phyloP scores from a whole-genome alignment of 2,329 filamentous ascomycete species.

The Monilinia vaccinii-corymbosi region DNA sequence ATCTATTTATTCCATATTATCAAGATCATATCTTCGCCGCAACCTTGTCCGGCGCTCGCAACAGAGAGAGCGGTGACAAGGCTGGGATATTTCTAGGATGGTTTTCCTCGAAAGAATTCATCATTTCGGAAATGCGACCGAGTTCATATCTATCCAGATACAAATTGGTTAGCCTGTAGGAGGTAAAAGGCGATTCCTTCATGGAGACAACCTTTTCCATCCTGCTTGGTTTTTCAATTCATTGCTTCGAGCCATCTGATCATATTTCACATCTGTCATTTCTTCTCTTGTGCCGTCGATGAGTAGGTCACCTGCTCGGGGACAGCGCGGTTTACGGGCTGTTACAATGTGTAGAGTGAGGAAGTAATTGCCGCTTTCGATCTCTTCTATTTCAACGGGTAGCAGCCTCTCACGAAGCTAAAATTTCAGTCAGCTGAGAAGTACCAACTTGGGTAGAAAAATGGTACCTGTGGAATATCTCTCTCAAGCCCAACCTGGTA shows the following conservation, averaged over 20 bases:
- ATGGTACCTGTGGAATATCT: conserved; percentile 8
- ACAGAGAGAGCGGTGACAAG: not conserved
- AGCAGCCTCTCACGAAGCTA: conserved; percentile 18
- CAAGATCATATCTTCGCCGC: not conserved
- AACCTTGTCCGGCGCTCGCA: not conserved
- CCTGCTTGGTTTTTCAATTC: not conserved
- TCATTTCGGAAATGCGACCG: not conserved
- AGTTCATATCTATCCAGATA: conserved; percentile 4
- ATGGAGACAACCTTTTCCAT: conserved; percentile 7
- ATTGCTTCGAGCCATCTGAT: conserved; percentile 20
- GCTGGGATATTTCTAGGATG: conserved; percentile 1
- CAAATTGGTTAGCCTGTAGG: not conserved
- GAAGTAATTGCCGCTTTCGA: conserved; percentile 20
- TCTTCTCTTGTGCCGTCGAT: conserved; percentile 21
- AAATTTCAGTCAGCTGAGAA: not conserved
- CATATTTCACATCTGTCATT: conserved; percentile 24
- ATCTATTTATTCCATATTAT: not conserved
- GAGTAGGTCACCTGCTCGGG: conserved; percentile 24
- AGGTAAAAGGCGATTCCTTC: not conserved
- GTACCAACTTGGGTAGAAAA: not conserved
- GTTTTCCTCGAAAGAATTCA: conserved; percentile 1
- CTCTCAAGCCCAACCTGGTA: conserved; percentile 13
- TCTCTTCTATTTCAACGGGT: conserved; percentile 2
- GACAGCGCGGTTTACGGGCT: conserved; percentile 22
- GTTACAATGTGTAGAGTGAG: conserved; percentile 28